Evolutionary conservation across 768 basidiomycete genomes (phyloP), one percentile per base, ranked within the genome.

Genomic region (Suillus bovinus): DNA sequence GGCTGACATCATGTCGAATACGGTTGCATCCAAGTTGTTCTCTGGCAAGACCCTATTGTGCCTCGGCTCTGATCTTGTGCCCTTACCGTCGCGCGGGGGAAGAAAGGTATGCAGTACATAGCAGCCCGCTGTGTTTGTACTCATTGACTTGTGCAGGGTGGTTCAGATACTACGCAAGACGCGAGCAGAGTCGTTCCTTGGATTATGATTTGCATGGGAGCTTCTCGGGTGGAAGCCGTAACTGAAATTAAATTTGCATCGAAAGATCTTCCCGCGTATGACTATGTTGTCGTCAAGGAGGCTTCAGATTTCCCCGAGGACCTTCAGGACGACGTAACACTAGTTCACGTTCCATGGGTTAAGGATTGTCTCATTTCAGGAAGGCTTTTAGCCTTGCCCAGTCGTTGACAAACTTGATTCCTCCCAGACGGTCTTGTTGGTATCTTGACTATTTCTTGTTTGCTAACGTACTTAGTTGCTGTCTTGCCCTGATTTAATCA

Each of bases 191-290:
- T 70, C 52, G 83, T 86, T 65, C 84, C 82, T 27, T 85, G 84
- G 57, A 89, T 95, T 63, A 82, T 93, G 39, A 73, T 92, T 47
- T 84, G 85, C 34, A 91, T 95, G 86, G 93, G 93, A 1, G 91
- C 94, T 0, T 74, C 76, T 8, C 78, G 75, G 14, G 88, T 96
- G 52, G 89, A 93, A 72, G 86, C 86, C 2, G 82, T 87, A 33
- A 72, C 77, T 9, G 82, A 85, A n/a, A 34, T 74, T 10, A 78
- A 75, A 61, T 72, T 76, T 63, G 82, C 84, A 4, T 63, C 64
- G 34, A 70, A 59, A n/a, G 75, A 49, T 27, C 78, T 67, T 16
- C 62, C 24, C 33, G 71, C 65, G 8, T 92, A 85, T 71, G 82
- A 89, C 69, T 87, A 86, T 63, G 74, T 92, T 44, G 79, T 94